phyloP scores from a whole-genome alignment of 371 early-diverging fungal species.

The Mucor indicus region DNA sequence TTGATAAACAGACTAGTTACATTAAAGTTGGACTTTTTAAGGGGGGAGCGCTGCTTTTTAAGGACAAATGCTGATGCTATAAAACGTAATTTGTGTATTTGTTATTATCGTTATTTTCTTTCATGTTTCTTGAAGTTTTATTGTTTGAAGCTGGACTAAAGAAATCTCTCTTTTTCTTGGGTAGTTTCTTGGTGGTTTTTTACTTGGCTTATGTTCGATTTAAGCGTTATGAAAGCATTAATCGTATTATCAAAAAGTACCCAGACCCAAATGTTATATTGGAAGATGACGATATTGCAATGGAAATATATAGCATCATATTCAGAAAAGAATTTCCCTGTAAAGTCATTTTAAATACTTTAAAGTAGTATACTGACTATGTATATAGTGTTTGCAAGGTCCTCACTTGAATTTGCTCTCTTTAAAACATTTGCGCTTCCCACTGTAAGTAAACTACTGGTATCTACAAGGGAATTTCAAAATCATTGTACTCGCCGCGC shows the following conservation, averaged over 20 bases:
- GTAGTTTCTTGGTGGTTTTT: not conserved
- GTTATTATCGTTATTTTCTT: too few species aligned
- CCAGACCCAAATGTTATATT: conserved; percentile 46
- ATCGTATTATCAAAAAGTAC: conserved; percentile 33
- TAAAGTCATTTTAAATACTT: not conserved
- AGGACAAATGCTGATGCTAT: too few species aligned
- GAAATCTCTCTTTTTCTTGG: not conserved
- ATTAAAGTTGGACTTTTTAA: too few species aligned
- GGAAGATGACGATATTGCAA: conserved; percentile 33
- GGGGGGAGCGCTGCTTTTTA: too few species aligned
- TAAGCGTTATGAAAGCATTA: conserved; percentile 29
- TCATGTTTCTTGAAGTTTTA: conserved; percentile 2
- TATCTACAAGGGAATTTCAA: conserved; percentile 44
- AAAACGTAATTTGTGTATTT: too few species aligned
- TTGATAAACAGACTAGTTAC: too few species aligned
- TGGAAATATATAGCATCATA: conserved; percentile 30
- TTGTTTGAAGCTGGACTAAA: not conserved
- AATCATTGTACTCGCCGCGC: conserved; percentile 32
- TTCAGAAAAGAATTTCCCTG: conserved; percentile 45
- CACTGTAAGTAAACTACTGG: conserved; percentile 45
- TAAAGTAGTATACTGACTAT: not conserved
- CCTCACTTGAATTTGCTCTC: conserved; percentile 42
- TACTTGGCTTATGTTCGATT: conserved; percentile 40
- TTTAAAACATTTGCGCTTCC: conserved; percentile 54
- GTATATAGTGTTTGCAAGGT: conserved; percentile 21